Evolutionary conservation across 2,329 filamentous ascomycete species (phyloP).

Genomic region (Corniculantispora saksenae): DNA sequence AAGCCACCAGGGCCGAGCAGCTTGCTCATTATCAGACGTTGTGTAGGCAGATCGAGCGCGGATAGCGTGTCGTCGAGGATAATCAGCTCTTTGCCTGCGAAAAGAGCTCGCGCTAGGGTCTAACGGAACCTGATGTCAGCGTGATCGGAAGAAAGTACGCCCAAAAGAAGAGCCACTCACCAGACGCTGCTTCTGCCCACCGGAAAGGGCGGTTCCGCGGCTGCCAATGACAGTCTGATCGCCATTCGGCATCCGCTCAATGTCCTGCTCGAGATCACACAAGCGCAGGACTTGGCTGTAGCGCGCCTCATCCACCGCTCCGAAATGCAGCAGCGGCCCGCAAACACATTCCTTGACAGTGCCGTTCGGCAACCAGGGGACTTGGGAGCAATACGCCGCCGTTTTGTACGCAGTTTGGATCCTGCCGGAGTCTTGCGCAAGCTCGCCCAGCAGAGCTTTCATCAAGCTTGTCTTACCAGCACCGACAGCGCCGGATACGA

Average conservation of each 20-base stretch:
- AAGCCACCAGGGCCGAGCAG: constrained; percentile 20
- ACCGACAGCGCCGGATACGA: constrained; percentile 5
- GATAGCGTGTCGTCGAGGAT: constrained; percentile 24
- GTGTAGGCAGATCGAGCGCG: constrained; percentile 22
- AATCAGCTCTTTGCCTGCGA: constrained; percentile 15
- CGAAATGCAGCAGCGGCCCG: background rate
- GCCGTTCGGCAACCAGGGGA: constrained; percentile 6
- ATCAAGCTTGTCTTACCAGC: constrained; percentile 7
- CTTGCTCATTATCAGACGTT: constrained; percentile 16
- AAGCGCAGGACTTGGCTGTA: background rate
- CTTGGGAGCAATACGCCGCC: constrained; percentile 10
- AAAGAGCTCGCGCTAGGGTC: constrained; percentile 21
- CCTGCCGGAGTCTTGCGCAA: background rate
- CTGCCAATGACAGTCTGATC: constrained; percentile 21
- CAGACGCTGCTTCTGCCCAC: constrained; percentile 25
- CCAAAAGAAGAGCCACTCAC: constrained; percentile 20
- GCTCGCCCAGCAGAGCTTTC: constrained; percentile 9
- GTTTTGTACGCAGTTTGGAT: background rate
- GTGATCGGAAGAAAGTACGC: too few relatives aligned
- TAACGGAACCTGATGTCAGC: too few relatives aligned
- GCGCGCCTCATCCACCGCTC: background rate
- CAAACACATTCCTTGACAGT: background rate
- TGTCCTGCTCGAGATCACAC: constrained; percentile 15
- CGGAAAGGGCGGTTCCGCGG: constrained; percentile 21
- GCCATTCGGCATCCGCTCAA: constrained; percentile 18